Conservation (phyloP, 2,329 filamentous ascomycete species). For the Colletotrichum agaves region DNA sequence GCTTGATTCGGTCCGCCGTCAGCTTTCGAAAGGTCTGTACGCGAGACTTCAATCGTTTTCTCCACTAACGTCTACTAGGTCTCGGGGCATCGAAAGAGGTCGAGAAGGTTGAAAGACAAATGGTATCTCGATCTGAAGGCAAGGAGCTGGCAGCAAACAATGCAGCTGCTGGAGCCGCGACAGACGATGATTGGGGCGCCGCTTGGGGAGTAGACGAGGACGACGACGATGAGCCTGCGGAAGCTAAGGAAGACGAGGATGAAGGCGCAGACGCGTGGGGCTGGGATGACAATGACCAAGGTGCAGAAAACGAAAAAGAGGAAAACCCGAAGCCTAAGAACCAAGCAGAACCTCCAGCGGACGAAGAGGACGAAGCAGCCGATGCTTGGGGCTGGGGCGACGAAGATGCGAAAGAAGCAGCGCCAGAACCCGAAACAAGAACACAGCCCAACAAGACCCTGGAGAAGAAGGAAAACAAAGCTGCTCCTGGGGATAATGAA, state of each 20-base stretch:
- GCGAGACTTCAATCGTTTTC: not conserved
- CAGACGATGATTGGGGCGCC: conserved; percentile 77
- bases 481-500: conserved; percentile 43
- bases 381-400: conserved; percentile 92
- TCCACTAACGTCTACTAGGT: conserved; percentile 37
- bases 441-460: conserved; percentile 38
- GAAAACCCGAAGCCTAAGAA: conserved; percentile 40
- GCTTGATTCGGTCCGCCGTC: conserved; percentile 77
- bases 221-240: conserved; percentile 52
- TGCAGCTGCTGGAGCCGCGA: conserved; percentile 49
- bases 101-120: conserved; percentile 86
- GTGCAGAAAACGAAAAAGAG: conserved; percentile 45
- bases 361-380: conserved; percentile 59
- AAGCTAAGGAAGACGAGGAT: conserved; percentile 47
- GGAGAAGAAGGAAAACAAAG: conserved; percentile 29
- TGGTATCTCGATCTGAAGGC: conserved; percentile 75
- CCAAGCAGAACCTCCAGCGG: conserved; percentile 35
- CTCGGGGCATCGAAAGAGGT: conserved; percentile 76
- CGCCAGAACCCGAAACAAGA: conserved; percentile 41
- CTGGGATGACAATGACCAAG: conserved; percentile 78
- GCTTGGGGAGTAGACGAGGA: conserved; percentile 80
- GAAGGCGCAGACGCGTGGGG: conserved; percentile 79
- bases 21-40: conserved; percentile 68
- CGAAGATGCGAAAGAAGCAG: conserved; percentile 61
- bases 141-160: conserved; percentile 70